Evolutionary conservation across 345 rosid species (phyloP).

Genomic region (Balakata baccata): DNA sequence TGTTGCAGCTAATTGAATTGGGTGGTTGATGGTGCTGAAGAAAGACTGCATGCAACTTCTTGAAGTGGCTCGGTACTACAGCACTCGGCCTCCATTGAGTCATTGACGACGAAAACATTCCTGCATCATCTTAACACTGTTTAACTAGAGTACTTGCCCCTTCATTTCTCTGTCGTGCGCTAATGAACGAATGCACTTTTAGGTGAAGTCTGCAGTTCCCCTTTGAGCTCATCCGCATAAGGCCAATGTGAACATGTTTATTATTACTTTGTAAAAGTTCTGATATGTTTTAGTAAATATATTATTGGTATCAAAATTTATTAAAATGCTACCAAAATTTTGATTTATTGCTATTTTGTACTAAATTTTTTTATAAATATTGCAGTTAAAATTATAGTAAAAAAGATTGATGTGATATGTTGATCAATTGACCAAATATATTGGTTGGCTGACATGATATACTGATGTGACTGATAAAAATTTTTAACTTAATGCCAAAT

Average conservation of each 20-base stretch:
- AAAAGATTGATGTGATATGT: no score
- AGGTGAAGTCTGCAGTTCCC: neutral
- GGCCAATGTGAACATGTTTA: neutral
- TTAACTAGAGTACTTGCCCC: neutral
- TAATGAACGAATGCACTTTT: neutral
- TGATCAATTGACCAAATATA: no score
- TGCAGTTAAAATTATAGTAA: no score
- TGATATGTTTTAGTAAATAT: neutral
- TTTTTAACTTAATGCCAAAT: no score
- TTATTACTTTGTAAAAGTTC: neutral
- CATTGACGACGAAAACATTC: neutral
- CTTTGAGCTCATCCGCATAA: neutral
- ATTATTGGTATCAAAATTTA: no score
- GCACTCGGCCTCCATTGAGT: neutral
- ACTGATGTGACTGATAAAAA: no score
- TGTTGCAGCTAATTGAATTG: neutral
- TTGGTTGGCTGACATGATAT: no score
- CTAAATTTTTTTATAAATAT: no score
- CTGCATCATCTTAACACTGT: neutral
- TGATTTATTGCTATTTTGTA: no score
- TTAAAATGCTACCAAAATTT: no score
- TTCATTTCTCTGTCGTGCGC: neutral
- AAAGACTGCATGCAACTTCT: neutral
- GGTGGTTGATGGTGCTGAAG: slow-evolving; percentile 1
- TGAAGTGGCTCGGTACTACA: neutral